Percentiles rank a stretch among this genome's conserved stretches.
phyloP scores from a whole-genome alignment of 2,329 filamentous ascomycete genomes.

The Fulvia fulva region DNA sequence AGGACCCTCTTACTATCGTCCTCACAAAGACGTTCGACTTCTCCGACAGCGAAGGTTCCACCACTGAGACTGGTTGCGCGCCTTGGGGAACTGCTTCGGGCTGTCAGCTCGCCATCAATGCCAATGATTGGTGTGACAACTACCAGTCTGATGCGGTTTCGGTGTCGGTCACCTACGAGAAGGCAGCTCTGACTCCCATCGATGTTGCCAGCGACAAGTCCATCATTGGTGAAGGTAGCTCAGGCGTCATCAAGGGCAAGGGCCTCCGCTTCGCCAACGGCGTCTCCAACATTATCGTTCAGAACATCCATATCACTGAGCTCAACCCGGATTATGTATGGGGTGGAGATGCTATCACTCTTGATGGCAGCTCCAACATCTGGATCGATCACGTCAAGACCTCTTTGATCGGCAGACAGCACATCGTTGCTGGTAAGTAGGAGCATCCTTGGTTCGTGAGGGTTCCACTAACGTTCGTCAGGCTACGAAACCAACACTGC shows the following conservation, averaged over 20 bases:
- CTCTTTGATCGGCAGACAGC: conserved; percentile 57
- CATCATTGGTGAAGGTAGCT: conserved; percentile 38
- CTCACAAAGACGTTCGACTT: conserved; percentile 55
- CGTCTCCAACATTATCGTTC: conserved; percentile 54
- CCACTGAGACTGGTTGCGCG: conserved; percentile 53
- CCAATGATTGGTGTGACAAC: conserved; percentile 52
- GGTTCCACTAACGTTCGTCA: no score
- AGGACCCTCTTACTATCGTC: conserved; percentile 53
- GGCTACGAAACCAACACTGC: conserved; percentile 52
- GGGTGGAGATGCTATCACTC: conserved; percentile 39
- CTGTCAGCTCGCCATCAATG: conserved; percentile 54
- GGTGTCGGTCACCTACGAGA: conserved; percentile 47
- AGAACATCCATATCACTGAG: conserved; percentile 39
- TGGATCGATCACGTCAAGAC: conserved; percentile 42
- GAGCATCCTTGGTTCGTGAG: neutral
- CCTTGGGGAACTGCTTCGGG: conserved; percentile 44
- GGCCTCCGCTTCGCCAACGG: conserved; percentile 37
- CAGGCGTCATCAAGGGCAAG: conserved; percentile 41
- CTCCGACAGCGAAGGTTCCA: conserved; percentile 52
- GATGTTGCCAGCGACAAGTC: conserved; percentile 41
- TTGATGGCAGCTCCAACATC: conserved; percentile 34
- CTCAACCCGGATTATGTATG: conserved; percentile 37
- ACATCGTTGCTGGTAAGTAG: conserved; percentile 49
- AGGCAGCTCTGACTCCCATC: conserved; percentile 48
- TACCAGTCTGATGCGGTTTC: conserved; percentile 6